Evolutionary conservation across 495 filamentous ascomycete species (phyloP), one percentile per base, ranked within the genome.

Genomic region (Massariosphaeria phaeospora): DNA sequence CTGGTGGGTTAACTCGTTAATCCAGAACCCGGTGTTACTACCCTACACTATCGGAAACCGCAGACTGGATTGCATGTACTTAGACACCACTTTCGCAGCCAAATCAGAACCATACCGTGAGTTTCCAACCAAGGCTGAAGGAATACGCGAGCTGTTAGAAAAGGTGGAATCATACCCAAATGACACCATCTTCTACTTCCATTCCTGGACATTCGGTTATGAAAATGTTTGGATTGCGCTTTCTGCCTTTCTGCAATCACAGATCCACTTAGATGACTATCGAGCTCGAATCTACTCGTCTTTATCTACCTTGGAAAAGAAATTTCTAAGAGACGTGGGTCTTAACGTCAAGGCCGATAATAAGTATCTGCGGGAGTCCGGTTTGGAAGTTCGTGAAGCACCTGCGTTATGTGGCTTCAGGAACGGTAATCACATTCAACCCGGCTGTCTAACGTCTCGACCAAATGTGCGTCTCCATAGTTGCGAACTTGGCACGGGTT

Each of bases 171-270:
- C 71, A 10, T 95, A 93, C 68, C 86, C 90, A 0, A 49, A 72
- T 9, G 79, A 91, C 20, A 94, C 88, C 0, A 70, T 82, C 4
- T 96, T 96, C 62, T 86, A 95, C 67, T 79, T 97, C 42, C 77
- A 88, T 42, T 79, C 90, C 2, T 96, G 91, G 91, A 97, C 91
- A 1, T 94, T 93, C 66, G 91, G 91, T 44, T 84, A 78, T 63
- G 89, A 95, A 67, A 87, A 96, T 49, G 89, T 95, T 0, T 96
- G 90, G 90, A 73, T 88, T 49, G 85, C 89, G 2, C 70, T 97
- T 11, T 83, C 88, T 1, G 78, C 82, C 11, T 77, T 79, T 9
- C 71, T 96, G 2, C 67, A 78, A 20, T 81, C 81, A 1, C 55
- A 89, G 81, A 79, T 96, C 8, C 91, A 97, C 55, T 75, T 95